Percentiles rank a stretch among this genome's conserved stretches.
Evolutionary conservation across 176 grass and related monocot species (phyloP).

Genomic region (Hsuehochloa calcarea): DNA sequence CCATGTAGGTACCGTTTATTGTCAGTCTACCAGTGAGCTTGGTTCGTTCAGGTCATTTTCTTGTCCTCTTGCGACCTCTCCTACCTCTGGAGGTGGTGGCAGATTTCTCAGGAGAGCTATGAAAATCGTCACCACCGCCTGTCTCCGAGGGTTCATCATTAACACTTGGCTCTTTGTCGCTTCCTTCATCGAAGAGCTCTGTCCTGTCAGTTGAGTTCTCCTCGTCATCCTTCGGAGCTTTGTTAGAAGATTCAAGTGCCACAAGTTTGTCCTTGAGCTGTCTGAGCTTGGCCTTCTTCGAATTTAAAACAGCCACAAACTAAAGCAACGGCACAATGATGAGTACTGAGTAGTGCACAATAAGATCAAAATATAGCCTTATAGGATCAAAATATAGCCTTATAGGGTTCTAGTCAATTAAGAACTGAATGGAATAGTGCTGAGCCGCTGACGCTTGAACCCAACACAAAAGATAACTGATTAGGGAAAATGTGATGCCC

Average conservation of each 20-base stretch:
- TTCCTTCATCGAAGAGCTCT: constrained; percentile 49
- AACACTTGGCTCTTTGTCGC: constrained; percentile 40
- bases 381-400: background rate
- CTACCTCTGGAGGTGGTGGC: constrained; percentile 12
- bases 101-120: constrained; percentile 42
- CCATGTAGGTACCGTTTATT: background rate
- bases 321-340: constrained; percentile 30
- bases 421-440: background rate
- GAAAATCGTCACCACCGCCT: constrained; percentile 32
- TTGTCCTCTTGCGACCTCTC: constrained; percentile 39
- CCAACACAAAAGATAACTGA: no score
- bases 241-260: constrained; percentile 51
- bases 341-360: background rate
- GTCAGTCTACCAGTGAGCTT: constrained; percentile 14
- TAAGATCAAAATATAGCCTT: background rate
- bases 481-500: no score
- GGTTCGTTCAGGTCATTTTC: background rate
- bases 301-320: constrained; percentile 86
- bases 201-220: constrained; percentile 66
- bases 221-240: constrained; percentile 45
- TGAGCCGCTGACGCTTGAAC: no score
- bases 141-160: constrained; percentile 49
- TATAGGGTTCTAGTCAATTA: background rate
- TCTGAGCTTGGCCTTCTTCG: constrained; percentile 87
- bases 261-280: constrained; percentile 59